Conservation (phyloP, 805 yeast genomes). For the Tetrapisispora phaffii region DNA sequence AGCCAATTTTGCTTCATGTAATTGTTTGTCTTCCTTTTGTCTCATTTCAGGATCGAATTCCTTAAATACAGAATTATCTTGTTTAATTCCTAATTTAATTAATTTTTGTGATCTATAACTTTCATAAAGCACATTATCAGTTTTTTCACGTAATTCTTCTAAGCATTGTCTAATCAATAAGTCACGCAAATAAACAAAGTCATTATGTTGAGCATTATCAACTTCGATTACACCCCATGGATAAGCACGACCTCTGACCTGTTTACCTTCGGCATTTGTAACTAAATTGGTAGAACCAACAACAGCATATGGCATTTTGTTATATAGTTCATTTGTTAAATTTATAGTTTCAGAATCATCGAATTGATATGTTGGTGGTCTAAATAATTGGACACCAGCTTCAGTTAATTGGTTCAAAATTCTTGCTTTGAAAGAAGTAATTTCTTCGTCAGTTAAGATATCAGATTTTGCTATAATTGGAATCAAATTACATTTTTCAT, state of each 20-base stretch:
- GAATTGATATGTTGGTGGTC: slow-evolving; percentile 66
- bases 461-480: slow-evolving; percentile 95
- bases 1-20: slow-evolving; percentile 88
- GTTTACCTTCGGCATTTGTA: slow-evolving; percentile 76
- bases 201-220: slow-evolving; percentile 89
- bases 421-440: slow-evolving; percentile 61
- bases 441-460: slow-evolving; percentile 81
- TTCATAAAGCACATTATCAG: slow-evolving; percentile 71
- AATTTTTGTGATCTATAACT: slow-evolving; percentile 81
- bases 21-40: slow-evolving; percentile 86
- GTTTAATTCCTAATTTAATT: slow-evolving; percentile 73
- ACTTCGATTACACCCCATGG: slow-evolving; percentile 98
- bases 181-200: slow-evolving; percentile 81
- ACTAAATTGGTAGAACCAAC: slow-evolving; percentile 78
- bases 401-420: slow-evolving; percentile 65
- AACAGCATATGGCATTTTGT: slow-evolving; percentile 82
- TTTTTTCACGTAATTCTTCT: slow-evolving; percentile 87
- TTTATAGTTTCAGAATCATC: slow-evolving; percentile 77
- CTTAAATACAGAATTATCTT: slow-evolving; percentile 85
- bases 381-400: slow-evolving; percentile 66
- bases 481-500: slow-evolving; percentile 83
- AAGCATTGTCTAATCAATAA: slow-evolving; percentile 79
- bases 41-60: slow-evolving; percentile 88
- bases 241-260: slow-evolving; percentile 82
- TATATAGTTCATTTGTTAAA: slow-evolving; percentile 56